Evolutionary conservation across 257 asterid species (phyloP), one percentile per base, ranked within the genome.

Genomic region (Rehmannia glutinosa): DNA sequence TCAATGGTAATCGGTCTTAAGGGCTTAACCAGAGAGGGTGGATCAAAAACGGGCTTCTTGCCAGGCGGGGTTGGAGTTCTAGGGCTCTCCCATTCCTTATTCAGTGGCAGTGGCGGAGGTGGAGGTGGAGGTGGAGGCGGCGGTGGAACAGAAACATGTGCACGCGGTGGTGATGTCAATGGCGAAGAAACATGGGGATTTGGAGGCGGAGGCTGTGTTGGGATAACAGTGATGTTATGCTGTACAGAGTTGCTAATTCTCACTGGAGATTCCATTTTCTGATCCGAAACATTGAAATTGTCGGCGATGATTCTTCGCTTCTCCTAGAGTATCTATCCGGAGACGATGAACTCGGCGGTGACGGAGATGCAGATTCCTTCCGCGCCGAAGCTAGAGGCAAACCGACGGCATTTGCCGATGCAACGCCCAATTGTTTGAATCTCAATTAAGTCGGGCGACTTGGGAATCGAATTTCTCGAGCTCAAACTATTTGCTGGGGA

Each of bases 371-470:
- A 17, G 82, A 82, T 59, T 73, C 81, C 53, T 62, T 60, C 45
- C 23, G 3, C 54, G 19, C 23, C 51, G 50, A 32, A 27, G 23
- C 66, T 36, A 47, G 87, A 39, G 62, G 73, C 13, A 74, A 16
- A 80, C 75, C 45, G 82, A 51, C 24, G 71, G 54, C 59, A 39
- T 54, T 30, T 82, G 72, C 21, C 66, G 75, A 74, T 63, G 75
- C 67, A 70, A 28, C 38, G 80, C 13, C 64, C 75, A 2, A 83
- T 76, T 27, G 78, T 66, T 76, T 81, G 90, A 79, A 85, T 80
- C 82, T 89, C 93, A 45, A 81, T 91, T 35, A 91, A 73, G 67
- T 94, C 95, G 3, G 97, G 97, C 57, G 97, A 88, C 64, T 91
- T 91, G 10, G 95, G 95, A 30, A 80, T 76, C 58, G 84, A 86